Percentiles rank a stretch among this genome's conserved stretches.
phyloP scores from a whole-genome alignment of 331 rosid species.

The Quercus phellos region DNA sequence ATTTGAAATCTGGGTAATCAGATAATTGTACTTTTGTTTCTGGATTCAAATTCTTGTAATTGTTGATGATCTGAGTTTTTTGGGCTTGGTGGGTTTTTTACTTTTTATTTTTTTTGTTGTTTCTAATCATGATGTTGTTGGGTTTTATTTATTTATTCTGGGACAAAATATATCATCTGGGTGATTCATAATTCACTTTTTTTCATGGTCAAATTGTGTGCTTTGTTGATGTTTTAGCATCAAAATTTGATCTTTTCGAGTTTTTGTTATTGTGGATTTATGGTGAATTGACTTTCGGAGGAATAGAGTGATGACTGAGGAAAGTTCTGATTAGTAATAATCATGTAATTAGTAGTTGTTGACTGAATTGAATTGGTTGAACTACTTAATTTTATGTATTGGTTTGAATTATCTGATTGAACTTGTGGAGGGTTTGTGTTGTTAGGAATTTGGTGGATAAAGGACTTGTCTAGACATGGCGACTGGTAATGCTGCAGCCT shows the following conservation, averaged over 20 bases:
- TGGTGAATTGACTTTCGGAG: not conserved
- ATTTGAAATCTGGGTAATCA: slow-evolving; percentile 2
- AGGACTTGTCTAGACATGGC: slow-evolving; percentile 51
- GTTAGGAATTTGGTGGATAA: slow-evolving; percentile 28
- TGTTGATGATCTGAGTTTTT: slow-evolving; percentile 17
- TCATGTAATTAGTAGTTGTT: not conserved
- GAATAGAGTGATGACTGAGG: not conserved
- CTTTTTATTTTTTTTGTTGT: not conserved
- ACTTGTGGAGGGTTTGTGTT: slow-evolving; percentile 14
- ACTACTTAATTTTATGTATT: not conserved
- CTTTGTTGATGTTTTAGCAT: not conserved
- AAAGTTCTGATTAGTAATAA: not conserved
- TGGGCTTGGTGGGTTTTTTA: not conserved
- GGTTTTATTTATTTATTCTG: not conserved
- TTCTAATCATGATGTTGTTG: not conserved
- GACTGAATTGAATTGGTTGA: not conserved
- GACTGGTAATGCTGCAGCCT: slow-evolving; percentile 55
- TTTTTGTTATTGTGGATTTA: not conserved
- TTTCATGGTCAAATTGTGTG: not conserved
- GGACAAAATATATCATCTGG: not conserved
- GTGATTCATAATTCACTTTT: not conserved
- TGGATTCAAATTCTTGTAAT: not conserved
- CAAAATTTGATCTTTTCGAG: not conserved
- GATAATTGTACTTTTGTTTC: not conserved
- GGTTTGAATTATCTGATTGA: slow-evolving; percentile 14